These are phyloP conservation scores for Metarhizium guizhouense DNA, from an alignment of 2,329 filamentous ascomycete genomes.

Conservation along the genomic window DNA sequence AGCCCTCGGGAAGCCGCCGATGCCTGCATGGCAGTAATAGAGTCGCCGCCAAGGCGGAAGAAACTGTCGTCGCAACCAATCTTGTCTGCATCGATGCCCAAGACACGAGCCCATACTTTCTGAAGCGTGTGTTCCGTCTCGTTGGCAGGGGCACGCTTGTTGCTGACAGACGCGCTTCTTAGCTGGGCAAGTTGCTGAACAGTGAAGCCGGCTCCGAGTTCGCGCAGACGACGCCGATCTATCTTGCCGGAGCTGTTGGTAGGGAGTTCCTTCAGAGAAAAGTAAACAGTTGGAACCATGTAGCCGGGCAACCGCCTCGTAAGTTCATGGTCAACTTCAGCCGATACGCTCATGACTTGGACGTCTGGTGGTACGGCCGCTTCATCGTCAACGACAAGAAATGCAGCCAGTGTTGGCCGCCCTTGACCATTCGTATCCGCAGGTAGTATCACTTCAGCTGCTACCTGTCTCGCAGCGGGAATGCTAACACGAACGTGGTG, in stretches of 20 bases:
- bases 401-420: not conserved
- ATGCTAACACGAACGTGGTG: not conserved
- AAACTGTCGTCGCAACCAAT: constrained; percentile 18
- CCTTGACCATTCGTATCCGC: not conserved
- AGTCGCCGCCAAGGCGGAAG: constrained; percentile 17
- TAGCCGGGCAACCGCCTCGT: not conserved
- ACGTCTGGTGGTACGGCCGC: constrained; percentile 4
- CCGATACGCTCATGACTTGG: not conserved
- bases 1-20: not conserved
- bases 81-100: constrained; percentile 13
- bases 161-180: not conserved
- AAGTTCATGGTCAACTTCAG: not conserved
- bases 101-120: constrained; percentile 13
- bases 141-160: constrained; percentile 7
- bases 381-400: not conserved
- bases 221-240: not conserved
- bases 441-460: constrained; percentile 7
- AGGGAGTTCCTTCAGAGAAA: not conserved
- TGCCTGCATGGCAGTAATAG: not conserved
- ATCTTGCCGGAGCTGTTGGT: not conserved
- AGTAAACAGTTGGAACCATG: not conserved
- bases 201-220: not conserved
- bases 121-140: constrained; percentile 12
- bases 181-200: not conserved
- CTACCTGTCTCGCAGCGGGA: not conserved